Base-by-base conservation (phyloP, 495 filamentous ascomycete species). In the Massariosphaeria phaeospora region DNA sequence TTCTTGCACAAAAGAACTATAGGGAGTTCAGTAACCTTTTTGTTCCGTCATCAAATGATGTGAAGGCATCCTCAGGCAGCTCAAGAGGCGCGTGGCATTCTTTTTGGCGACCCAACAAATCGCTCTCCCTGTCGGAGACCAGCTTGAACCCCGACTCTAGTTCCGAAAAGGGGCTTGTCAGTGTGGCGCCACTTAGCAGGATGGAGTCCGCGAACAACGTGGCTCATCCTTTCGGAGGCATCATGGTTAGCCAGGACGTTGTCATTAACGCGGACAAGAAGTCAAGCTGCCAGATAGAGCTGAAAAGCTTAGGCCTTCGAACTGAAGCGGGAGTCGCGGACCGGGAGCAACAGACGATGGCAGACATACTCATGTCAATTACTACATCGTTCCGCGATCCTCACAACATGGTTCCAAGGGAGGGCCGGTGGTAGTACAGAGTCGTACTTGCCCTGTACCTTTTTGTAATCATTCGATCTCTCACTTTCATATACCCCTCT, bases 191-290 rank as follows among this genome's bases (percentile, higher is more conserved):
- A 6, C n/a, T 23, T n/a, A 17, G 18, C 3, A 38, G 40, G 44
- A 76, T 78, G 54, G 73, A 79, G 27, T 69, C 74, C 15, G 70
- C 81, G 15, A 77, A 80, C 52, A 68, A 79, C 23, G 72, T 29
- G 3, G 48, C 57, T 11, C 38, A 48, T 38, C 48, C 62, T 10
- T 69, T 62, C n/a, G 67, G 66, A n/a, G 67, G 72, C 34, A 74
- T 74, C 59, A 66, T 74, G 71, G 65, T 75, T 17, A 71, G 65
- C 1, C 65, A 71, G 17, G 67, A 72, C 12, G 60, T 74, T 3
- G 65, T 64, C 5, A 66, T 74, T 10, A 61, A 67, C 27, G 42
- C 45, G 9, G 43, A 60, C 45, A 17, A 35, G 27, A 62, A 58
- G 27, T 24, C 31, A 12, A 36, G 15, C 12, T 26, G 27, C 24